Evolutionary conservation across 169 alveolate genomes (phyloP).

Genomic region (Plasmodium ovale): DNA sequence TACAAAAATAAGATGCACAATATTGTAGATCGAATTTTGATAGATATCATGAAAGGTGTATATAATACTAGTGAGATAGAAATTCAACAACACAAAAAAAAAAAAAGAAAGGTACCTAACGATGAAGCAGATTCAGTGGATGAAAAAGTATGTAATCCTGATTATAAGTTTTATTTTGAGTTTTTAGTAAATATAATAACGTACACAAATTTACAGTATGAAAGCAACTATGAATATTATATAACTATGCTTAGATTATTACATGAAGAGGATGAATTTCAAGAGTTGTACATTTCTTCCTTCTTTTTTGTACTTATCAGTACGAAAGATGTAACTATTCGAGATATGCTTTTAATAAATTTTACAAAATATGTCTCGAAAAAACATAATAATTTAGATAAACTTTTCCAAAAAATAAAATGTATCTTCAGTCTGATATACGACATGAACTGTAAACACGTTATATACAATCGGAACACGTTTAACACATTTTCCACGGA

Average conservation of each 20-base stretch:
- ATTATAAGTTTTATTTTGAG: slow-evolving; percentile 54
- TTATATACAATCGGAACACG: slow-evolving; percentile 39
- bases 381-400: slow-evolving; percentile 23
- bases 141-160: slow-evolving; percentile 2
- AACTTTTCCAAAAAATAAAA: slow-evolving; percentile 13
- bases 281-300: slow-evolving; percentile 42
- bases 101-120: slow-evolving; percentile 15
- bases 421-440: slow-evolving; percentile 24
- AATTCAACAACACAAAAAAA: background rate
- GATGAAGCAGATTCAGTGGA: background rate
- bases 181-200: slow-evolving; percentile 49
- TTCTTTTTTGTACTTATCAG: slow-evolving; percentile 64
- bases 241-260: slow-evolving; percentile 41
- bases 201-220: slow-evolving; percentile 43
- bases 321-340: slow-evolving; percentile 19
- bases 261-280: slow-evolving; percentile 28
- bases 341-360: slow-evolving; percentile 28
- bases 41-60: slow-evolving; percentile 30
- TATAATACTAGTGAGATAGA: slow-evolving; percentile 10
- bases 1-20: slow-evolving; percentile 69
- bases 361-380: slow-evolving; percentile 61
- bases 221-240: slow-evolving; percentile 68
- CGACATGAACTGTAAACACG: slow-evolving; percentile 13
- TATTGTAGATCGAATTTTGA: slow-evolving; percentile 51
- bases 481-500: slow-evolving; percentile 1